A percentile compares a stretch with the other conserved stretches of the same genome.
These are phyloP conservation scores for Dujonia santamariae DNA, from an alignment of 1,139 yeast genomes.

Conservation along the genomic window DNA sequence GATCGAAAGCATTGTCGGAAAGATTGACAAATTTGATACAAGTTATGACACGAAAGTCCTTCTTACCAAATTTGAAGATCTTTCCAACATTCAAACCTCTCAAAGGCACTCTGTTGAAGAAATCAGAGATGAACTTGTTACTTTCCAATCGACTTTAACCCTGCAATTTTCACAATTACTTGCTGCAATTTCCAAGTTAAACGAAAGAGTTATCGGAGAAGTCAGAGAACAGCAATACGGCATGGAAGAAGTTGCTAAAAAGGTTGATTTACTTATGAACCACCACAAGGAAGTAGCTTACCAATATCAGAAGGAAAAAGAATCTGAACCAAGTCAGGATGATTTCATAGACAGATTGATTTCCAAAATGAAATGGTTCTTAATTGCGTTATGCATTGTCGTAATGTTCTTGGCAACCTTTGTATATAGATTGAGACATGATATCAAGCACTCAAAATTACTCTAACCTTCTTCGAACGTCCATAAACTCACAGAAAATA, in stretches of 20 bases:
- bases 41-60: slow-evolving; percentile 11
- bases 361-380: slow-evolving; percentile 35
- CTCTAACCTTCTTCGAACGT: too few relatives aligned
- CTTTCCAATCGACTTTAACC: slow-evolving; percentile 25
- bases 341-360: slow-evolving; percentile 5
- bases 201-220: slow-evolving; percentile 42
- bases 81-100: slow-evolving; percentile 16
- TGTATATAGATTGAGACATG: slow-evolving; percentile 48
- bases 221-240: slow-evolving; percentile 42
- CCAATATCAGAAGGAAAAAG: slow-evolving; percentile 22
- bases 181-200: slow-evolving; percentile 29
- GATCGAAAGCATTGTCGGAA: slow-evolving; percentile 7
- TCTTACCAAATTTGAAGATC: slow-evolving; percentile 14
- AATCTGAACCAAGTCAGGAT: slow-evolving; percentile 4
- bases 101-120: slow-evolving; percentile 15
- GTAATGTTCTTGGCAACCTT: slow-evolving; percentile 36
- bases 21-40: slow-evolving; percentile 7
- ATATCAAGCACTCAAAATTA: slow-evolving; percentile 54
- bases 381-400: slow-evolving; percentile 40
- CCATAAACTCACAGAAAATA: too few relatives aligned
- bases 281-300: slow-evolving; percentile 39
- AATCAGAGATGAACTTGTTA: slow-evolving; percentile 12
- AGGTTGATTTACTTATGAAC: slow-evolving; percentile 42
- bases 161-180: slow-evolving; percentile 37
- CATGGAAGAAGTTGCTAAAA: slow-evolving; percentile 31